These are phyloP conservation scores for Fusarium sp. DNA, from an alignment of 2,329 filamentous ascomycete genomes.

Conservation along the genomic window DNA sequence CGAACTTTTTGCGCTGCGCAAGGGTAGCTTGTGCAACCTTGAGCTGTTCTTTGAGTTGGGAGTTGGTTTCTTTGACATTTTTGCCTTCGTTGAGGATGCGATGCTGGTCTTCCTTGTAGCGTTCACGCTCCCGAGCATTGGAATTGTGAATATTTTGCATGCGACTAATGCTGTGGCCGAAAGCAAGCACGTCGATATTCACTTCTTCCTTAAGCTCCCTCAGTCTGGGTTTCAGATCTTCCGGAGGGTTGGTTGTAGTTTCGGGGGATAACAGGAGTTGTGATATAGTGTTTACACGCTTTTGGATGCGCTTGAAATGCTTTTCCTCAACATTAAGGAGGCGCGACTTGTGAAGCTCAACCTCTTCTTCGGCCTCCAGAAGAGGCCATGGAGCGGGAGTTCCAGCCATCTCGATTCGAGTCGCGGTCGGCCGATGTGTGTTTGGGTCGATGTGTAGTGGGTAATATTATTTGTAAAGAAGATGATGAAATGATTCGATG, in stretches of 20 bases:
- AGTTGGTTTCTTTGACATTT: slow-evolving; percentile 79
- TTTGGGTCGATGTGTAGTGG: neutral
- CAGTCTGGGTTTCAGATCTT: slow-evolving; percentile 61
- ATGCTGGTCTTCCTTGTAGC: slow-evolving; percentile 83
- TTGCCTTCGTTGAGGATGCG: slow-evolving; percentile 83
- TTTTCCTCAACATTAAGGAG: slow-evolving; percentile 92
- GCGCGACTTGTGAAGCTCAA: slow-evolving; percentile 86
- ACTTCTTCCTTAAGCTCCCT: slow-evolving; percentile 84
- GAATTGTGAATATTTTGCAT: slow-evolving; percentile 88
- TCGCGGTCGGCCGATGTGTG: slow-evolving; percentile 6
- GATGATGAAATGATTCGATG: neutral
- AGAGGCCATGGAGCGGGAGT: slow-evolving; percentile 67
- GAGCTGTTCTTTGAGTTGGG: slow-evolving; percentile 76
- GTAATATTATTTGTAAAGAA: neutral
- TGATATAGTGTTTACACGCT: slow-evolving; percentile 77
- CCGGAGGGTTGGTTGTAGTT: slow-evolving; percentile 55
- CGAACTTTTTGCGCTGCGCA: slow-evolving; percentile 83
- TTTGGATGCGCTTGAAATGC: slow-evolving; percentile 88
- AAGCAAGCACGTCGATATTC: slow-evolving; percentile 86
- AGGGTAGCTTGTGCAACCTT: slow-evolving; percentile 80
- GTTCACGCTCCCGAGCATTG: slow-evolving; percentile 83
- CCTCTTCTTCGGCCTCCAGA: slow-evolving; percentile 79
- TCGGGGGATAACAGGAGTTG: slow-evolving; percentile 59
- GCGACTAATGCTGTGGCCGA: slow-evolving; percentile 86
- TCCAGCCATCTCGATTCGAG: slow-evolving; percentile 43